Evolutionary conservation across 352 stramenopile genomes (phyloP), one percentile per base, ranked within the genome.

Genomic region (Phytopythium litorale): DNA sequence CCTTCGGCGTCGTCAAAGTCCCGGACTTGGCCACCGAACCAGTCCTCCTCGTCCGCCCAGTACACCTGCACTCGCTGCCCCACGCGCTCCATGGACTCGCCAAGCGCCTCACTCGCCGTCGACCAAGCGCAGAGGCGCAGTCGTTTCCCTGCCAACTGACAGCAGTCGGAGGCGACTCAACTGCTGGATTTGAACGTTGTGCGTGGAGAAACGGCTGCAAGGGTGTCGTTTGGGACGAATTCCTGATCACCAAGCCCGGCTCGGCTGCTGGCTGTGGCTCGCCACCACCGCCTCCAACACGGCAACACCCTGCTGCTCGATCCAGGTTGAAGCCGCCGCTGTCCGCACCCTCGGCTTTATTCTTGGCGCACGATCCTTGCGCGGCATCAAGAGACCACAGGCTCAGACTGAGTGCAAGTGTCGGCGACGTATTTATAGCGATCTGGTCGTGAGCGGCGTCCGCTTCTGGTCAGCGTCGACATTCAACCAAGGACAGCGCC

Each of bases 41-140:
- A 94, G 35, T 86, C 79, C 21, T 69, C 72, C 59, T 93, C 86
- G 48, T 92, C 82, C 15, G 46, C 48, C 86, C 84, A 94, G 57
- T 75, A 90, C 51, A 94, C 86, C 45, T 75, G 67, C 59, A 92
- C 84, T 38, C 84, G 84, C 56, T 75, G 72, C 3, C 86, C 84
- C 4, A 90, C 68, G 48, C 71, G 71, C n/a, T 72, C 50, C 51
- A 51, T 43, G 30, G 37, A n/a, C 7, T 54, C 9, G 7, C 53
- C 12, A 32, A 28, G 48, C 21, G 48, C 7, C 33, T 25, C 13
- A 7, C 48, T 38, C 5, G 6, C 9, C 13, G 13, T 18, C 5
- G 11, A 13, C 8, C 23, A 3, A 4, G 23, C 18, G 46, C 25
- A 21, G 1, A 18, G 33, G 11, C 11, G 11, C 46, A 15, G 23